Evolutionary conservation across 805 yeast genomes (phyloP).

Genomic region (Brettanomyces custersianus): DNA sequence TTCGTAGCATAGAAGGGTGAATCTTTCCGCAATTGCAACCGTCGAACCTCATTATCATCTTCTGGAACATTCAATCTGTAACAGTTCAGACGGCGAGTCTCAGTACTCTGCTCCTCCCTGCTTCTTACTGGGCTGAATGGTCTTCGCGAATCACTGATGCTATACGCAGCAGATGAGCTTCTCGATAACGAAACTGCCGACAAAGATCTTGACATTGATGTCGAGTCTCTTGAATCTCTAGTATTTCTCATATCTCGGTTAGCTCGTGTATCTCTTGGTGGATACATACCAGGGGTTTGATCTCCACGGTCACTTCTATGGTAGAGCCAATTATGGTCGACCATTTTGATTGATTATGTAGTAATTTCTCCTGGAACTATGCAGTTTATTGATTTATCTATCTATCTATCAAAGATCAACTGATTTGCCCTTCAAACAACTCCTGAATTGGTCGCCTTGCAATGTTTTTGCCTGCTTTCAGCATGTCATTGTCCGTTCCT

Average conservation of each 20-base stretch:
- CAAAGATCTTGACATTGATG: conserved; percentile 18
- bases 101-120: conserved; percentile 10
- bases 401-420: no score
- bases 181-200: conserved; percentile 15
- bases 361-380: no score
- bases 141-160: conserved; percentile 1
- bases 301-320: conserved; percentile 1
- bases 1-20: conserved; percentile 19
- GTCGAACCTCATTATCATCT: conserved; percentile 29
- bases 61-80: conserved; percentile 52
- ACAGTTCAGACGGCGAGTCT: conserved; percentile 15
- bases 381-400: no score
- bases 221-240: no score
- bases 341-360: no score
- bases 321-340: neutral
- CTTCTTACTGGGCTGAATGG: conserved; percentile 2
- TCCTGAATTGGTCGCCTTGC: no score
- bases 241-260: no score
- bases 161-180: conserved; percentile 5
- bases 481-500: no score
- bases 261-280: no score
- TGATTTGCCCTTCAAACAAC: no score
- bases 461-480: no score
- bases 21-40: conserved; percentile 13
- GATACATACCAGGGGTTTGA: conserved; percentile 3